These are phyloP conservation scores for Xylaria scruposa DNA, from an alignment of 495 filamentous ascomycete species.

Conservation along the genomic window DNA sequence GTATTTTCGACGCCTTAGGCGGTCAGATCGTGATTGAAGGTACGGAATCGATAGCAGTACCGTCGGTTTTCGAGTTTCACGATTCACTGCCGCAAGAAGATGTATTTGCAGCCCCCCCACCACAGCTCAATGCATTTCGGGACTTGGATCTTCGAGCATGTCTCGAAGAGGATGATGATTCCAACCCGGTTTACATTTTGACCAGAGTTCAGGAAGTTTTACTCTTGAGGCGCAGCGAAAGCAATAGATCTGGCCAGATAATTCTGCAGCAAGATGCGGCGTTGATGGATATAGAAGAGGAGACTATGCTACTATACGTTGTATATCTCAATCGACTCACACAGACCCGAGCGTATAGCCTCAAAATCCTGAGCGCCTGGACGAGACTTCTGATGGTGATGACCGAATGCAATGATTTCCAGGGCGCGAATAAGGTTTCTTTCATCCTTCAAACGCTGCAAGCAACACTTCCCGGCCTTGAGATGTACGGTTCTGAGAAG, in stretches of 20 bases:
- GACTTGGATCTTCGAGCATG: constrained; percentile 69
- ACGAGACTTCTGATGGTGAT: constrained; percentile 79
- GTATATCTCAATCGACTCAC: constrained; percentile 68
- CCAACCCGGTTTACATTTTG: constrained; percentile 61
- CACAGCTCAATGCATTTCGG: constrained; percentile 61
- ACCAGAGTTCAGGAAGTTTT: constrained; percentile 69
- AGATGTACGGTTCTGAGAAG: constrained; percentile 69
- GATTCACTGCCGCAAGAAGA: constrained; percentile 84
- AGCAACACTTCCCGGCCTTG: constrained; percentile 83
- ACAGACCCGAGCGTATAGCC: constrained; percentile 63
- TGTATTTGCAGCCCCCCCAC: constrained; percentile 51
- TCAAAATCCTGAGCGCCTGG: constrained; percentile 77
- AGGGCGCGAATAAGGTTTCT: constrained; percentile 66
- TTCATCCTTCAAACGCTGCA: constrained; percentile 88
- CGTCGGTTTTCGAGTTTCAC: constrained; percentile 88
- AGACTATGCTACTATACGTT: constrained; percentile 61
- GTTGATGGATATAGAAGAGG: constrained; percentile 63
- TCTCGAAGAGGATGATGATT: constrained; percentile 56
- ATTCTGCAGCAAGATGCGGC: constrained; percentile 63
- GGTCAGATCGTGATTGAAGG: constrained; percentile 72
- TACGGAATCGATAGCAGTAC: constrained; percentile 65
- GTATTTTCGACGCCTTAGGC: constrained; percentile 78
- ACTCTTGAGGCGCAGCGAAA: constrained; percentile 60
- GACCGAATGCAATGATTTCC: constrained; percentile 76
- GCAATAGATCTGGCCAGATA: constrained; percentile 55